Base-by-base conservation (phyloP, 192 early-diverging fungal genomes). In the Mortierella claussenii region DNA sequence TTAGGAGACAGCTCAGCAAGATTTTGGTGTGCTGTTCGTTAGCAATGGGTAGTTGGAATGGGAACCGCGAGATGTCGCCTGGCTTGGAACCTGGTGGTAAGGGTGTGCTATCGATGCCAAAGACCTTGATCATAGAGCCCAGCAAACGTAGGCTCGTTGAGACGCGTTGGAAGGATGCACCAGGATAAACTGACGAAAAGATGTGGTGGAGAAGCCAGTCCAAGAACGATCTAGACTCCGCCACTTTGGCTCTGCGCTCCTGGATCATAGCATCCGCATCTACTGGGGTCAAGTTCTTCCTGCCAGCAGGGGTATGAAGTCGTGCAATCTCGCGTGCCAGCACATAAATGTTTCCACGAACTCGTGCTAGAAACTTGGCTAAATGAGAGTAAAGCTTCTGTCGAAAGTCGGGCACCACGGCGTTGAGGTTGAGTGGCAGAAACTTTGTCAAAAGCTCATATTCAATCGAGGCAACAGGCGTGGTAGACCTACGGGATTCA, bases 401-500 rank as follows among this genome's bases (percentile, higher is more conserved):
- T 12, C 95, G 87, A 78, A 94, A 95, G 37, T 95, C 94, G 0
- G 93, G 90, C 23, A 88, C 88, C 23, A 90, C 89, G 17, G 85
- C 86, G 40, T 89, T 91, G 48, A 89, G 56, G 59, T 93, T 94
- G 17, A 89, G 86, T 0, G 83, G 81, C 26, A 97, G 73, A 44
- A 93, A 92, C 26, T 78, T 60, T 56, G 89, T 87, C 27, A 97
- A 47, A 52, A 92, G 73, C 0, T 81, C 66, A n/a, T 90, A 63
- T 63, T 97, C 94, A 13, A 82, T 78, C 9, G 56, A 57, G 23
- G 83, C 86, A 24, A 91, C 83, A 31, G 88, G 85, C 11, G 85
- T 82, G 0, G 90, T 86, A 18, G 86, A 81, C n/a, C 90, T 86
- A 47, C 86, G 80, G 3, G 92, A 87, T 57, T 95, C 95, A 65